Evolutionary conservation across 768 basidiomycete genomes (phyloP).

Genomic region (Daedaleopsis sinensis): DNA sequence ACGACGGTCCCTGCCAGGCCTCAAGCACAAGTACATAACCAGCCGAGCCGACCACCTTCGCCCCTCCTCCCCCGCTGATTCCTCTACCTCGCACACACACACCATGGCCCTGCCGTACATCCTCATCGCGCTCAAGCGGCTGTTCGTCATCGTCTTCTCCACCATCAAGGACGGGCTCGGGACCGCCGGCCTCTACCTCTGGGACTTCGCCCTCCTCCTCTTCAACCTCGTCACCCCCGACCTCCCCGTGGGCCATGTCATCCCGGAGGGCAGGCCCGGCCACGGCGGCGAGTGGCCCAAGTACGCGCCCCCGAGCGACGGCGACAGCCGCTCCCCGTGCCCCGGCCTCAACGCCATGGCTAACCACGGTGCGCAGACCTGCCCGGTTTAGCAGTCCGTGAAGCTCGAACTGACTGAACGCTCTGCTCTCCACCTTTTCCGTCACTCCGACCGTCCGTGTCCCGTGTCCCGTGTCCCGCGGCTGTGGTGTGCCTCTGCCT

Average conservation of each 20-base stretch:
- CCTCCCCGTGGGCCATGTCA: conserved; percentile 53
- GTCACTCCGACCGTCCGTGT: no score
- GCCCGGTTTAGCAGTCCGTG: not conserved
- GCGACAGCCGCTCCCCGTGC: conserved; percentile 69
- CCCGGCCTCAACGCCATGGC: conserved; percentile 77
- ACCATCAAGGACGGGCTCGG: conserved; percentile 4
- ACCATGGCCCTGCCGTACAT: not conserved
- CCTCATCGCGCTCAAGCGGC: conserved; percentile 1
- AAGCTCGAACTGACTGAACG: not conserved
- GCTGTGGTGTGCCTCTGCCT: no score
- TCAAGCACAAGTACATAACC: not conserved
- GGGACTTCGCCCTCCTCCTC: conserved; percentile 55
- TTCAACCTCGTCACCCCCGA: conserved; percentile 53
- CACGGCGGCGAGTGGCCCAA: conserved; percentile 68
- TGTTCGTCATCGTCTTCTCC: conserved; percentile 1
- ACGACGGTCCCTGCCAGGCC: no score
- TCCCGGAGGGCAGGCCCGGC: conserved; percentile 37
- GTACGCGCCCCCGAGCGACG: conserved; percentile 52
- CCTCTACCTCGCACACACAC: no score
- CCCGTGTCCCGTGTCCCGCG: no score
- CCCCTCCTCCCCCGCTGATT: not conserved
- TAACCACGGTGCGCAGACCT: conserved; percentile 60
- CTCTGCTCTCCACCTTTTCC: no score
- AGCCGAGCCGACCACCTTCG: not conserved
- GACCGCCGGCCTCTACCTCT: conserved; percentile 37